Percentiles rank a stretch among this genome's conserved stretches.
These are phyloP conservation scores for Gleditsia sinensis DNA, from an alignment of 306 rosid species.

Conservation along the genomic window DNA sequence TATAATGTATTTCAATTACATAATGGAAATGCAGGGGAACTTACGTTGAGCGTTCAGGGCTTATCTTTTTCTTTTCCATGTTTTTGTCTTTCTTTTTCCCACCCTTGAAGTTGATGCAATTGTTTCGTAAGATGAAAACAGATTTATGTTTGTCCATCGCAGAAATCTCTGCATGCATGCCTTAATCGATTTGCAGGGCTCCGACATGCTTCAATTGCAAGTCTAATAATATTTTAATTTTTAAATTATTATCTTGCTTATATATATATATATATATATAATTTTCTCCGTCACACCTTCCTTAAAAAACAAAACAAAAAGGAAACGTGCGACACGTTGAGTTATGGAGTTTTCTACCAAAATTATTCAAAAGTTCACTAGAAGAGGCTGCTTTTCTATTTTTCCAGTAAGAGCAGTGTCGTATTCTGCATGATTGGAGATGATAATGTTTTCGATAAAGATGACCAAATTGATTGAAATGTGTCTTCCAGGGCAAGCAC, in stretches of 20 bases:
- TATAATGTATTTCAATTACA: no score
- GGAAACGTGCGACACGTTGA: constrained; percentile 7
- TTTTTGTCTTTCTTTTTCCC: neutral
- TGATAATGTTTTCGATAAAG: neutral
- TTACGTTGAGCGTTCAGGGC: neutral
- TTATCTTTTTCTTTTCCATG: neutral
- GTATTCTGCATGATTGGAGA: neutral
- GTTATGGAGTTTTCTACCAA: neutral
- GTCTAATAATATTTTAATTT: constrained; percentile 26
- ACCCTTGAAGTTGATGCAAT: neutral
- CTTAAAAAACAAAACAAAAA: neutral
- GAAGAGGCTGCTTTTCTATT: neutral
- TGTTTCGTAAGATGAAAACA: neutral
- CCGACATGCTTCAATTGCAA: constrained; percentile 24
- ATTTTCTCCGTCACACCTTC: no score
- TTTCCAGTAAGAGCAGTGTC: neutral
- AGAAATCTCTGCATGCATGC: constrained; percentile 15
- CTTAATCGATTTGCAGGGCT: constrained; percentile 5
- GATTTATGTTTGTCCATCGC: neutral
- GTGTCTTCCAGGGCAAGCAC: constrained; percentile 60
- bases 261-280: no score
- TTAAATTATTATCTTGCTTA: no score
- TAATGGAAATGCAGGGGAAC: neutral
- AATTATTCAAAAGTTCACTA: neutral
- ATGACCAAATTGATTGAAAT: constrained; percentile 17